Conservation (phyloP, 179 eudicot genomes). For the Amaranthus tricolor region DNA sequence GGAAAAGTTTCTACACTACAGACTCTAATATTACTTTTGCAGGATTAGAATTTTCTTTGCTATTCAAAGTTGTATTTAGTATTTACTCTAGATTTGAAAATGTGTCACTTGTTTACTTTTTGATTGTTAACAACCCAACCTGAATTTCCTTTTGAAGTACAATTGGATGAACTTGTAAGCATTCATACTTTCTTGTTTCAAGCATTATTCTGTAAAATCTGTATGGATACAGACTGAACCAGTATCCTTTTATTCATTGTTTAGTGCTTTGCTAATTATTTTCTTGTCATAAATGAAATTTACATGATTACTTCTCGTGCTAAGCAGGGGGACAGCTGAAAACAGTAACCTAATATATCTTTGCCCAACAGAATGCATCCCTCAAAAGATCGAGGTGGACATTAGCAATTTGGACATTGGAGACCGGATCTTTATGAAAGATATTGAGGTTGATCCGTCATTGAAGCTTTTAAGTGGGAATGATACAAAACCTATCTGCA, state of each 20-base stretch:
- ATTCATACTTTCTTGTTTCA: not conserved
- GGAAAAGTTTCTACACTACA: not conserved
- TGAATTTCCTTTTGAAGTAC: no score
- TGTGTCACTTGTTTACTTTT: not conserved
- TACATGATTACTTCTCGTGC: slow-evolving; percentile 8
- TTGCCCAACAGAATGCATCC: slow-evolving; percentile 82
- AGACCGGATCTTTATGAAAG: slow-evolving; percentile 52
- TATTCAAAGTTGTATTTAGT: no score
- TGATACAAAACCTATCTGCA: slow-evolving; percentile 66
- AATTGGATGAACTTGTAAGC: no score
- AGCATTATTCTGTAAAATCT: slow-evolving; percentile 1
- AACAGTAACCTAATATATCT: slow-evolving; percentile 54
- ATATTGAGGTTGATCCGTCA: slow-evolving; percentile 60
- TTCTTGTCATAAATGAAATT: not conserved
- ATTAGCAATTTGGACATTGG: slow-evolving; percentile 79
- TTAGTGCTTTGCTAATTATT: not conserved
- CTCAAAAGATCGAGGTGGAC: slow-evolving; percentile 84
- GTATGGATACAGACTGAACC: not conserved
- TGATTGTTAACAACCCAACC: no score
- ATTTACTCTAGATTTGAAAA: not conserved
- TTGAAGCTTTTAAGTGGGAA: slow-evolving; percentile 68
- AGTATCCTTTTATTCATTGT: not conserved
- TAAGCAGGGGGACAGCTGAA: slow-evolving; percentile 67
- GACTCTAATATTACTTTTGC: no score
- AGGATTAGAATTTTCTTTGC: not conserved